phyloP scores from a whole-genome alignment of 2,329 filamentous ascomycete species.

The Fonsecaea pedrosoi region DNA sequence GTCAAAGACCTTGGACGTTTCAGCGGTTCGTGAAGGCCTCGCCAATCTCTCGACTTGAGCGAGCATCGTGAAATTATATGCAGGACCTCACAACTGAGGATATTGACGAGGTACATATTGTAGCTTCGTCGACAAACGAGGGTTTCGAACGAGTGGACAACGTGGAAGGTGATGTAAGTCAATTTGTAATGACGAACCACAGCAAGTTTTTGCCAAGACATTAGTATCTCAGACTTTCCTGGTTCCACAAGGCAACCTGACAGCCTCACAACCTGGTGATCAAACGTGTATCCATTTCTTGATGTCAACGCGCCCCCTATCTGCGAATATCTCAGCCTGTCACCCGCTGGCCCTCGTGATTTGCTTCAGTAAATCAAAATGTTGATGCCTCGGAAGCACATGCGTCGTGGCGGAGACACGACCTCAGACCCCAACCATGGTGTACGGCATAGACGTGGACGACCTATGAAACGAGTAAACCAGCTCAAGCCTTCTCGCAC shows the following conservation, averaged over 20 bases:
- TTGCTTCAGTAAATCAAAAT: background rate
- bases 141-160: background rate
- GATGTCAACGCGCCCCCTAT: too few relatives aligned
- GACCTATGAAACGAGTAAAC: slow-evolving; percentile 33
- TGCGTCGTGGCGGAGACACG: background rate
- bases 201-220: background rate
- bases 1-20: background rate
- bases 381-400: slow-evolving; percentile 20
- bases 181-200: background rate
- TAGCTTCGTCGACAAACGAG: background rate
- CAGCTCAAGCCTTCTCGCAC: slow-evolving; percentile 29
- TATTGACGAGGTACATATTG: background rate
- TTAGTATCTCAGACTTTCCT: background rate
- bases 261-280: too few relatives aligned
- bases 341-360: background rate
- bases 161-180: background rate
- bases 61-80: too few relatives aligned
- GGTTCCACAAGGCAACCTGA: too few relatives aligned
- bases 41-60: background rate
- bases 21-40: background rate
- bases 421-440: background rate
- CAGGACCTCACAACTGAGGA: background rate
- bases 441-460: slow-evolving; percentile 24
- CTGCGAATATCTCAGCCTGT: background rate
- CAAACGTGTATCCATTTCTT: too few relatives aligned